Conservation (phyloP, 2,329 filamentous ascomycete genomes). For the Talaromyces sp. region DNA sequence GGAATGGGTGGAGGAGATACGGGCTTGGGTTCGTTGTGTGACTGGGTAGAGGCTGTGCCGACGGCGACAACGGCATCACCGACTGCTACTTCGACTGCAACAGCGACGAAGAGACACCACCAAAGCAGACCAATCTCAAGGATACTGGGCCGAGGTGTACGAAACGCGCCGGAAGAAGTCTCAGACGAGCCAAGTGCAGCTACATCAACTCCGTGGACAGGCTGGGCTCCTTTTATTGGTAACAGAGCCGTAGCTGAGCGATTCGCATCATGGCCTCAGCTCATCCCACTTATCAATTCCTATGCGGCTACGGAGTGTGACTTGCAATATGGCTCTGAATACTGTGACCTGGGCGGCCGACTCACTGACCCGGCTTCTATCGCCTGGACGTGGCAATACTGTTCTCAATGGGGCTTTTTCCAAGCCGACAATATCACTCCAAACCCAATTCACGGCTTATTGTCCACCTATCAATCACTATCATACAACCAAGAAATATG, state of each 20-base stretch:
- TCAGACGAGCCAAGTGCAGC: neutral
- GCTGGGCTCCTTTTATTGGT: constrained; percentile 44
- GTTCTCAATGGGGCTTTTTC: constrained; percentile 54
- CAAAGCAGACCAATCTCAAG: neutral
- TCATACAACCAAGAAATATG: constrained; percentile 48
- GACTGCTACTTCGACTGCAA: constrained; percentile 10
- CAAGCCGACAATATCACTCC: constrained; percentile 44
- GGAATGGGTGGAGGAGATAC: constrained; percentile 41
- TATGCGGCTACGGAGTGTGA: constrained; percentile 45
- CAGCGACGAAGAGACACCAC: neutral
- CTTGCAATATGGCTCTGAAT: constrained; percentile 23
- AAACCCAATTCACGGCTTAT: constrained; percentile 47
- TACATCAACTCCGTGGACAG: constrained; percentile 36
- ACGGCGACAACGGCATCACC: neutral
- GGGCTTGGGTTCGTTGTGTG: constrained; percentile 46
- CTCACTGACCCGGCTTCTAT: constrained; percentile 41
- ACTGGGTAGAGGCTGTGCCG: constrained; percentile 41
- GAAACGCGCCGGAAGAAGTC: neutral
- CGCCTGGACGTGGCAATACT: constrained; percentile 54
- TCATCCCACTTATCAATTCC: constrained; percentile 39
- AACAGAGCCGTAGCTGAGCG: constrained; percentile 42
- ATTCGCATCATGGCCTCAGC: constrained; percentile 44
- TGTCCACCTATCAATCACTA: constrained; percentile 50
- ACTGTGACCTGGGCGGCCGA: constrained; percentile 41
- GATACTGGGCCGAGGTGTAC: neutral